Evolutionary conservation across 352 stramenopile species (phyloP), one percentile per base, ranked within the genome.

Genomic region (Globisporangium cylindrosporum): DNA sequence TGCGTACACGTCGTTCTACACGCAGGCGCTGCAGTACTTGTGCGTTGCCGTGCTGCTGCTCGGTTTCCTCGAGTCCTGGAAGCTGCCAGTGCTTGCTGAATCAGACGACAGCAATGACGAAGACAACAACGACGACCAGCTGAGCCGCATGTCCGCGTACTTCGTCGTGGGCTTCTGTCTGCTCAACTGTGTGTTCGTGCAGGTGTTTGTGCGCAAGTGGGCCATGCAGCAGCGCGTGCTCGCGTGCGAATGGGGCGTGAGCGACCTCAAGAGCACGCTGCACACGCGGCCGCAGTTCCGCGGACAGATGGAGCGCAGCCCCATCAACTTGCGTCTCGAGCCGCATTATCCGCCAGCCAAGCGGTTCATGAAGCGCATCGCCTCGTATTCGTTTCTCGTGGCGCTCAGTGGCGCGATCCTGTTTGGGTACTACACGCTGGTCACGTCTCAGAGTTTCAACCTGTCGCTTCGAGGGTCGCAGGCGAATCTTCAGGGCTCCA

Each of bases 141-240:
- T 27, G 27, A 48, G 34, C 7, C 48, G 41, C 18, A 9, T 59
- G 5, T 66, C 60, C 27, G 46, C 48, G 20, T 62, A 20, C 69
- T 68, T 56, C 38, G 27, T n/a, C 57, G 68, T 78, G 8, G 66
- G 34, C 2, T 91, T 93, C 32, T 81, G 77, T 4, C 48, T 89
- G 60, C 67, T 78, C 34, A 89, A 79, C 59, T 88, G 74, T 60
- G 70, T 64, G 1, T 84, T 89, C 61, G 66, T 81, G 10, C 73
- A 77, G 14, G 60, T 73, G 15, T 80, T 92, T 48, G 69, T 90
- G 34, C 81, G 82, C 62, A 91, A 92, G 62, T 93, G 86, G 83
- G 68, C 73, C 27, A 49, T 90, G 29, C 71, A 73, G 4, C 75
- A 91, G 68, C 72, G 68, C 0, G 22, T 65, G 27, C 62, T 81